Percentiles rank a stretch among this genome's conserved stretches.
These are phyloP conservation scores for Basipetospora chlamydospora DNA, from an alignment of 2,329 filamentous ascomycete genomes.

Conservation along the genomic window DNA sequence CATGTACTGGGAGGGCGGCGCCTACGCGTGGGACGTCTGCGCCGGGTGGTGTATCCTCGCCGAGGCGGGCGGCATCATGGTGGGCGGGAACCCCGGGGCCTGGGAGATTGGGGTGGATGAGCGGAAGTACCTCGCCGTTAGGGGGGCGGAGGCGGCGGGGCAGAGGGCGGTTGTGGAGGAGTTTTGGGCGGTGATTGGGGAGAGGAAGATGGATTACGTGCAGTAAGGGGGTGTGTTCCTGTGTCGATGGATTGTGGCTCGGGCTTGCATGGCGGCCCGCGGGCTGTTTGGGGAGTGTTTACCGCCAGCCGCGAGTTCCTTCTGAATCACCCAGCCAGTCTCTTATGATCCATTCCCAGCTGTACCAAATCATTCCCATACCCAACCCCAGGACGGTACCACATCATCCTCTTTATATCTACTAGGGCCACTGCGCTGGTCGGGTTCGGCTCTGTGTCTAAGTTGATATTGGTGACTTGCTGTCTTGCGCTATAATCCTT, in stretches of 20 bases:
- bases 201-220: slow-evolving; percentile 33
- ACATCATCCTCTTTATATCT: too few relatives aligned
- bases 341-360: neutral
- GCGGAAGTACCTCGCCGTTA: slow-evolving; percentile 47
- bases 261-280: neutral
- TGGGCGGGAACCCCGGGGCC: slow-evolving; percentile 56
- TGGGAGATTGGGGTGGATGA: slow-evolving; percentile 50
- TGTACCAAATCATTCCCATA: too few relatives aligned
- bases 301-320: too few relatives aligned
- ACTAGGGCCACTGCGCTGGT: too few relatives aligned
- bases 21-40: slow-evolving; percentile 77
- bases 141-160: slow-evolving; percentile 42
- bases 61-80: slow-evolving; percentile 62
- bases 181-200: slow-evolving; percentile 47
- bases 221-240: neutral
- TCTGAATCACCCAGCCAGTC: neutral
- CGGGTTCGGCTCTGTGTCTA: too few relatives aligned
- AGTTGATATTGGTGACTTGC: too few relatives aligned
- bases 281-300: neutral
- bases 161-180: slow-evolving; percentile 49
- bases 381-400: too few relatives aligned
- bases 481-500: too few relatives aligned
- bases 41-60: slow-evolving; percentile 64
- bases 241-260: neutral
- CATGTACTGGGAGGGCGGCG: slow-evolving; percentile 70